Evolutionary conservation across 2,329 filamentous ascomycete genomes (phyloP).

Genomic region (Plenodomus biglobosus): DNA sequence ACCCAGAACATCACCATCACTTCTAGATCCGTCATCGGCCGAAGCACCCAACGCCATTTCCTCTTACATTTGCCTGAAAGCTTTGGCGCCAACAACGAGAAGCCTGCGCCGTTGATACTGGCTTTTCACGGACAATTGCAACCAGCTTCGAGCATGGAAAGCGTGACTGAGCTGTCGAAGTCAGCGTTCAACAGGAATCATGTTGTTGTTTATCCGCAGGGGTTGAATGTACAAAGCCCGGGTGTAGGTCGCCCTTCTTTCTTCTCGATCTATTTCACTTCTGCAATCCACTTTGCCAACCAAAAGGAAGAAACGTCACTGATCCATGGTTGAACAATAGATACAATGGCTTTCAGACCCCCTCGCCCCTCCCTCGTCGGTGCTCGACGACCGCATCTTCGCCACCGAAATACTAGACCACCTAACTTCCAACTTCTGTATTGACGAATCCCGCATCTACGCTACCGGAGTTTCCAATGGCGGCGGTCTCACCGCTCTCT

Average conservation of each 20-base stretch:
- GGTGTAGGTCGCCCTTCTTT: constrained; percentile 15
- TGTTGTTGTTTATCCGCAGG: constrained; percentile 27
- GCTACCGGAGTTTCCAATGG: constrained; percentile 57
- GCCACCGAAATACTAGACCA: constrained; percentile 44
- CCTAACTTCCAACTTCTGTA: constrained; percentile 46
- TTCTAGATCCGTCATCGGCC: constrained; percentile 18
- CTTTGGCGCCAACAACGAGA: constrained; percentile 15
- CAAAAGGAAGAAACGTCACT: no score
- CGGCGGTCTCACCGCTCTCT: constrained; percentile 52
- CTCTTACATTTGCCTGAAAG: constrained; percentile 18
- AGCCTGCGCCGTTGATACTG: constrained; percentile 18
- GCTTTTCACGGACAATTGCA: constrained; percentile 24
- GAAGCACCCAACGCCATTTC: constrained; percentile 17
- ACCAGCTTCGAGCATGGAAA: constrained; percentile 23
- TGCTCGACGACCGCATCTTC: constrained; percentile 49
- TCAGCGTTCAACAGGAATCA: constrained; percentile 18
- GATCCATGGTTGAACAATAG: neutral
- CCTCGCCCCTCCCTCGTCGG: constrained; percentile 27
- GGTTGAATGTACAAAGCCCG: constrained; percentile 16
- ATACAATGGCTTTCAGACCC: constrained; percentile 49
- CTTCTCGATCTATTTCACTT: neutral
- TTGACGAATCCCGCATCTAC: constrained; percentile 49
- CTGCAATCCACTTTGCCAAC: no score
- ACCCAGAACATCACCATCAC: constrained; percentile 22
- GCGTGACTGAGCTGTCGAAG: constrained; percentile 21